Percentiles rank a stretch among this genome's conserved stretches.
Conservation (phyloP, 306 rosid genomes). For the Cicer judaicum region DNA sequence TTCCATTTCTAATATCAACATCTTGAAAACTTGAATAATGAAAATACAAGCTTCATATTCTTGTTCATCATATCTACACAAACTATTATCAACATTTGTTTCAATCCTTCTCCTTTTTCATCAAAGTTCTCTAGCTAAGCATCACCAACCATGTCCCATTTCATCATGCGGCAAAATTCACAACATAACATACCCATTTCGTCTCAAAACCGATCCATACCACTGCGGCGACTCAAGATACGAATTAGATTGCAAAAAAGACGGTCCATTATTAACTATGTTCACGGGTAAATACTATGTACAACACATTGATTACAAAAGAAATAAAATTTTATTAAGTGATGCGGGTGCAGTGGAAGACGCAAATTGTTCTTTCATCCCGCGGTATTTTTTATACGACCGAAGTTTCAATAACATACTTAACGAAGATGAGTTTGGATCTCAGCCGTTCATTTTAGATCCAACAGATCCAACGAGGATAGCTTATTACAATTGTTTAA, state of each 20-base stretch:
- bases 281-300: slow-evolving; percentile 27
- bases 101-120: slow-evolving; percentile 22
- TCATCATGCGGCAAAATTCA: slow-evolving; percentile 41
- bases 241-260: slow-evolving; percentile 36
- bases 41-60: background rate
- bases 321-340: background rate
- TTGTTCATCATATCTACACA: background rate
- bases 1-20: background rate
- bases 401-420: background rate
- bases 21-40: background rate
- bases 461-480: background rate
- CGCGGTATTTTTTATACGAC: slow-evolving; percentile 31
- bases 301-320: slow-evolving; percentile 21
- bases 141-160: slow-evolving; percentile 23
- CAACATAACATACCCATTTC: slow-evolving; percentile 40
- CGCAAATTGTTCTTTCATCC: slow-evolving; percentile 33
- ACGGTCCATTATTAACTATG: background rate
- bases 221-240: slow-evolving; percentile 41
- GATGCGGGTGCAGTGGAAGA: slow-evolving; percentile 36
- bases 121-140: slow-evolving; percentile 24
- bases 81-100: background rate
- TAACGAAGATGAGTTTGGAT: slow-evolving; percentile 22
- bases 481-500: slow-evolving; percentile 36
- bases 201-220: slow-evolving; percentile 37
- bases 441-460: slow-evolving; percentile 34